Conservation (phyloP, 805 yeast genomes). For the Ogataea nitratoaversa region DNA sequence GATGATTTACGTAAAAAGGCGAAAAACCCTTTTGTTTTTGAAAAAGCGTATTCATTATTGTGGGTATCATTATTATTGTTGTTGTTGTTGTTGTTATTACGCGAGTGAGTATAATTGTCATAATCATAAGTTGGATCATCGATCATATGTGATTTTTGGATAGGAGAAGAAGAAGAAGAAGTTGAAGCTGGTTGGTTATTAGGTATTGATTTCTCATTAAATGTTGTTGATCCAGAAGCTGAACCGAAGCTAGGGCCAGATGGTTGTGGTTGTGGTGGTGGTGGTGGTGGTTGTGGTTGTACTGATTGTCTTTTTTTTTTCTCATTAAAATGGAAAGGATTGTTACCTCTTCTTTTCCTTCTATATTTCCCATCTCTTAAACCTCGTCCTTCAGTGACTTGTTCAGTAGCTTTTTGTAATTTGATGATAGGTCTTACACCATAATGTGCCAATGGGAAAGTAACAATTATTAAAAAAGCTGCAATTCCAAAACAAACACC, state of each 20-base stretch:
- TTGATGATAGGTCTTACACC: conserved; percentile 80
- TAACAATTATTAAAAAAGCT: conserved; percentile 64
- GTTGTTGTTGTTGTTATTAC: too few species aligned
- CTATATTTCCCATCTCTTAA: conserved; percentile 12
- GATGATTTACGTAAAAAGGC: background rate
- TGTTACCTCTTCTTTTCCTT: conserved; percentile 19
- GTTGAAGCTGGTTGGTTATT: too few species aligned
- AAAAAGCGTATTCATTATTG: too few species aligned
- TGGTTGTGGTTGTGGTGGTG: too few species aligned
- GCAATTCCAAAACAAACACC: conserved; percentile 81
- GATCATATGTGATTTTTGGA: background rate
- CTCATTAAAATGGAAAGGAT: conserved; percentile 11
- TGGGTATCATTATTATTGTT: too few species aligned
- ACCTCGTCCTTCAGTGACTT: conserved; percentile 44
- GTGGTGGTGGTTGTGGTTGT: too few species aligned
- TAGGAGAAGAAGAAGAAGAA: background rate
- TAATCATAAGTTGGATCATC: too few species aligned
- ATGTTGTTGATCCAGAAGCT: too few species aligned
- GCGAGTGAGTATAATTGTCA: too few species aligned
- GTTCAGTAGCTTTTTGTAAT: conserved; percentile 79
- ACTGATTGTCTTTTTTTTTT: conserved; percentile 3
- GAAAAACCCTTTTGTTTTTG: too few species aligned
- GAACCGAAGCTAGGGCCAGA: too few species aligned
- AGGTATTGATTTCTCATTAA: too few species aligned
- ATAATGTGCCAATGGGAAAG: conserved; percentile 79